Evolutionary conservation across 164 flowering plant genomes (phyloP).

Genomic region (Vitis labrusca): DNA sequence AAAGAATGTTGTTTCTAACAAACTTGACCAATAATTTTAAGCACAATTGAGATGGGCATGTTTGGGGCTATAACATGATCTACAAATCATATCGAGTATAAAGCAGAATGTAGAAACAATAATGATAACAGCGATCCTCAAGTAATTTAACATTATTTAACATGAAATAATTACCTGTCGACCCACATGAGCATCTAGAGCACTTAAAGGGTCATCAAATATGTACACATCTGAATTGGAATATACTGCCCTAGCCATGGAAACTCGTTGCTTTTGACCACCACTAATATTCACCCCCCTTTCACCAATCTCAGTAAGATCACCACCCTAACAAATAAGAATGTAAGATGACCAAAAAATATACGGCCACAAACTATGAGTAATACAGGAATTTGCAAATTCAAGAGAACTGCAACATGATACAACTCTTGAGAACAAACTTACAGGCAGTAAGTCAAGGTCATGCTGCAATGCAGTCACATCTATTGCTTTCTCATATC

Average conservation of each 20-base stretch:
- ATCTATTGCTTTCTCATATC: constrained; percentile 75
- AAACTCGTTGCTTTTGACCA: constrained; percentile 98
- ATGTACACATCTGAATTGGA: constrained; percentile 89
- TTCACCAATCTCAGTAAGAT: constrained; percentile 99
- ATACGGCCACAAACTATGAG: background rate
- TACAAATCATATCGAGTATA: background rate
- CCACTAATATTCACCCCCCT: constrained; percentile 99
- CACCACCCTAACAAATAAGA: constrained; percentile 74
- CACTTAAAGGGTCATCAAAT: constrained; percentile 99
- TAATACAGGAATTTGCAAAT: background rate
- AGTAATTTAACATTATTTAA: background rate
- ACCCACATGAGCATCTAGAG: constrained; percentile 97
- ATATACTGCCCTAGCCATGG: constrained; percentile 98
- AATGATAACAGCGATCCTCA: background rate
- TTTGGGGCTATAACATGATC: too few species aligned
- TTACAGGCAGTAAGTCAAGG: constrained; percentile 85
- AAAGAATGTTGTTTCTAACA: too few species aligned
- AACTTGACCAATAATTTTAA: too few species aligned
- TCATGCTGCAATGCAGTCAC: constrained; percentile 90
- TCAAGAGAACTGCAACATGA: background rate
- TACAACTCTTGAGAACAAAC: constrained; percentile 13
- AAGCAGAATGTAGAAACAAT: background rate
- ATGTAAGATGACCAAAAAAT: constrained; percentile 2
- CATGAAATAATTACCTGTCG: constrained; percentile 60
- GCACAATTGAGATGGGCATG: too few species aligned